phyloP scores from a whole-genome alignment of 2,329 filamentous ascomycete species.

The Cordyceps pruinosa region DNA sequence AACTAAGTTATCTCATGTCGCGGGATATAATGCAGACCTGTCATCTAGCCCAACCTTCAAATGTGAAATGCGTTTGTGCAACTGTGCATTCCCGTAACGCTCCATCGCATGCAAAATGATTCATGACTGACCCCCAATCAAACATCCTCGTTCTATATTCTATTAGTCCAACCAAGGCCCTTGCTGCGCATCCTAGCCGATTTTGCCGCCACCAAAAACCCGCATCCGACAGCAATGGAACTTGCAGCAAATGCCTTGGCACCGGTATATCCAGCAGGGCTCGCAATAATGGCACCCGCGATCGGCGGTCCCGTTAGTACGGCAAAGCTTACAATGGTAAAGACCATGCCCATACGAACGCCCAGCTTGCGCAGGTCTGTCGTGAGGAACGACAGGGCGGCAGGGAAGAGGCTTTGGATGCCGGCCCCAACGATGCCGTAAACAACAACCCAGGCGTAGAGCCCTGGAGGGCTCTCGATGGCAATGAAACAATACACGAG shows the following conservation, averaged over 20 bases:
- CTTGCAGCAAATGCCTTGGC: slow-evolving; percentile 43
- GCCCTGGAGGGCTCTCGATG: slow-evolving; percentile 38
- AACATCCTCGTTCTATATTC: slow-evolving; percentile 23
- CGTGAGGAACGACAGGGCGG: slow-evolving; percentile 47
- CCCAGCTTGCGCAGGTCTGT: slow-evolving; percentile 45
- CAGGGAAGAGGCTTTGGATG: slow-evolving; percentile 59
- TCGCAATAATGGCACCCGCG: slow-evolving; percentile 41
- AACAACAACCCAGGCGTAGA: slow-evolving; percentile 55
- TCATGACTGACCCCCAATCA: background rate
- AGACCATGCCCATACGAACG: slow-evolving; percentile 51
- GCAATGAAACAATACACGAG: slow-evolving; percentile 52
- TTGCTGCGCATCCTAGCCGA: slow-evolving; percentile 31
- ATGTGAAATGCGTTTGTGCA: background rate
- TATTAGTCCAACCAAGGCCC: slow-evolving; percentile 32
- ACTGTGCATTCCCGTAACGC: background rate
- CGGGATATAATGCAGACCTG: background rate
- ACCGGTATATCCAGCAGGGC: slow-evolving; percentile 35
- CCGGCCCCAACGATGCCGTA: slow-evolving; percentile 57
- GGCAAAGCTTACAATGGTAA: slow-evolving; percentile 48
- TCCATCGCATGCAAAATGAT: background rate
- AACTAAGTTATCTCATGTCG: background rate
- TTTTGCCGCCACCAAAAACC: slow-evolving; percentile 33
- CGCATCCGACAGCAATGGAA: slow-evolving; percentile 33
- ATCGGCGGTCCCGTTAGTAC: slow-evolving; percentile 47
- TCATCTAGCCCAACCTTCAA: background rate